Base-by-base conservation (phyloP, 2,329 filamentous ascomycete species). In the Ceratocystis cacaofunesta region DNA sequence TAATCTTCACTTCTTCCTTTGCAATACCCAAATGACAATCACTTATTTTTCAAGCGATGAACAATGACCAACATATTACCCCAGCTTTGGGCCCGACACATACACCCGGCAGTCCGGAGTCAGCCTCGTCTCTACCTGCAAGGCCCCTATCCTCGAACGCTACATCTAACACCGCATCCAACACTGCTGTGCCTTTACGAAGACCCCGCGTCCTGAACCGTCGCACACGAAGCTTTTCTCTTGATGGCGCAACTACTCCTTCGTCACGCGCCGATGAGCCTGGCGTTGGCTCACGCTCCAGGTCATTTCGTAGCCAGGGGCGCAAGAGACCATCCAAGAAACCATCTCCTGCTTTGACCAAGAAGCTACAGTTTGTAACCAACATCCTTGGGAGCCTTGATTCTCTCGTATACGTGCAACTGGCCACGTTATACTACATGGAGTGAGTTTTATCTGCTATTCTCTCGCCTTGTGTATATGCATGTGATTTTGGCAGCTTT, bases 361-460 rank as follows among this genome's bases (percentile, higher is more conserved):
- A 80, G 73, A 86, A 85, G 77, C 76, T 83, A 65, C 75, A 82
- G 68, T 85, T 86, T 71, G 74, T 86, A 70, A 82, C 78, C 50
- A 80, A 85, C 69, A 76, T 88, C 68, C 80, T 85, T 69, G 77
- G 78, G 70, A 82, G 79, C 68, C 76, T 88, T 67, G 85, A 88
- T 75, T 79, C 81, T 70, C 71, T 87, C 58, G 80, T 86, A 61
- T 85, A 85, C 72, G 82, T 80, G 50, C 84, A 88, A 75, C 76
- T 88, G 66, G 85, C 82, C 70, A 78, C 81, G 55, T 70, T 88
- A 70, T 88, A 88, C 72, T 88, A 87, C 72, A 84, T 88, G 81
- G 85, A 88, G 85, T 88, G 77, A 65, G 80, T 72, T n/a, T 52
- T 52, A 22, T 22, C 30, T 32, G 10, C 25, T 46, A 12, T 17